These are phyloP conservation scores for Pythium utonaiense DNA, from an alignment of 352 stramenopile genomes.

Conservation along the genomic window DNA sequence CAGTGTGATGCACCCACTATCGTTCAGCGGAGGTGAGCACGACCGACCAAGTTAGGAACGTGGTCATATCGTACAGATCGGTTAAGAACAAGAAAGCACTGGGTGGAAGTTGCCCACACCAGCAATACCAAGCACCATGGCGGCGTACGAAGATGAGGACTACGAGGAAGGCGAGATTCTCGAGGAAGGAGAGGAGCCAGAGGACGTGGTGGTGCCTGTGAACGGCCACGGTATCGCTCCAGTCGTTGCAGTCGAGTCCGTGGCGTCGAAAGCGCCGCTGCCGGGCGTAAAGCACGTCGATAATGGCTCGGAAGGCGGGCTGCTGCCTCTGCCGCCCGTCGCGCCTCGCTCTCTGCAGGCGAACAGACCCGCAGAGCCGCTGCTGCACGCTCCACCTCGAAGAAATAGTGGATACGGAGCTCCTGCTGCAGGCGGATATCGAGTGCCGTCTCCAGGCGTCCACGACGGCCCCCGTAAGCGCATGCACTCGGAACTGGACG, in stretches of 20 bases:
- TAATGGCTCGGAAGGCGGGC: slow-evolving; percentile 1
- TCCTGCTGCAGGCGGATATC: slow-evolving; percentile 8
- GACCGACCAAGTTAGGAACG: background rate
- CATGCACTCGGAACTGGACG: slow-evolving; percentile 28
- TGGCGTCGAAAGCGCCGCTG: background rate
- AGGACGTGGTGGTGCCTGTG: slow-evolving; percentile 1
- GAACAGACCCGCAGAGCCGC: background rate
- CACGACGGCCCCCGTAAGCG: slow-evolving; percentile 24
- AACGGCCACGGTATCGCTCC: background rate
- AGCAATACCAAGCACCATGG: background rate
- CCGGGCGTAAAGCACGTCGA: background rate
- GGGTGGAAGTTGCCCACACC: background rate
- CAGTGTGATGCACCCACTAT: background rate
- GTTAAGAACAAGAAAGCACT: background rate
- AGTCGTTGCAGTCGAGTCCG: background rate
- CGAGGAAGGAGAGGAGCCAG: slow-evolving; percentile 53
- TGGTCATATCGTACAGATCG: too few species aligned
- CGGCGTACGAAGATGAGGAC: slow-evolving; percentile 30
- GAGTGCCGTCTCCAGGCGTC: slow-evolving; percentile 1
- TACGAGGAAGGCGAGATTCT: slow-evolving; percentile 77
- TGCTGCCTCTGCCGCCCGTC: background rate
- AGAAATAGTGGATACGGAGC: background rate
- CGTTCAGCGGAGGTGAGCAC: background rate
- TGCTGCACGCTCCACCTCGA: slow-evolving; percentile 1
- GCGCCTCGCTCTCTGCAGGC: background rate